Base-by-base conservation (phyloP, 1,284 basidiomycete species). In the Hemileia vastatrix region DNA sequence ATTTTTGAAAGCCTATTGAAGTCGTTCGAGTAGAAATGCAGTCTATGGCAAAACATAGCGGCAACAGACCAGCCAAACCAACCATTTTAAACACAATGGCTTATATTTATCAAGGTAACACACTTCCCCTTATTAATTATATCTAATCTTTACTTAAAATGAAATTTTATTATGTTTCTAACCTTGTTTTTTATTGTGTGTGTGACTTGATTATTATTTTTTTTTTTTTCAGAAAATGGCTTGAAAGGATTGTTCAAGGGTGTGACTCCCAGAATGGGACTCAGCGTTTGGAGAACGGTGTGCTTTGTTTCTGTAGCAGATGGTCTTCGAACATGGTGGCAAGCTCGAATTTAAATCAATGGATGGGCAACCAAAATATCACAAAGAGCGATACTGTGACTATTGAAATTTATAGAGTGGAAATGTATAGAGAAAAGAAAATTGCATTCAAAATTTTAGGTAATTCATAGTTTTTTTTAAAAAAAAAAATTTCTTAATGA, bases 21-120 rank as follows among this genome's bases (percentile, higher is more conserved):
- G 59, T 62, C 15, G 59, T 62, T 13, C 51, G 59, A n/a, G 53
- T 62, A 45, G 59, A 62, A 36, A 62, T 62, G 59, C 59, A 62
- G 55, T 62, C 59, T 2, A 62, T 62, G 59, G 59, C 53, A 33
- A 43, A 62, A 21, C 59, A 54, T 32, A 43, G 44, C 3, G 13
- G 27, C 21, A 53, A 45, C n/a, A 51, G 59, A 11, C 59, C 59
- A 6, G 33, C 19, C n/a, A 62, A 62, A 32, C 19, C 55, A 8
- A 62, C 59, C n/a, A 54, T 62, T 27, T n/a, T 55, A 43, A 62
- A 62, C 45, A 62, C 59, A 8, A 54, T 62, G 59, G 40, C 50
- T 8, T 62, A 45, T 24, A 62, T 62, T 15, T 62, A 62, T 33
- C 40, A 23, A 48, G 59, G 59, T 62, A 9, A 55, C 15, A 9